phyloP scores from a whole-genome alignment of 441 rosid genomes.

The Pelargonium fulgidum region DNA sequence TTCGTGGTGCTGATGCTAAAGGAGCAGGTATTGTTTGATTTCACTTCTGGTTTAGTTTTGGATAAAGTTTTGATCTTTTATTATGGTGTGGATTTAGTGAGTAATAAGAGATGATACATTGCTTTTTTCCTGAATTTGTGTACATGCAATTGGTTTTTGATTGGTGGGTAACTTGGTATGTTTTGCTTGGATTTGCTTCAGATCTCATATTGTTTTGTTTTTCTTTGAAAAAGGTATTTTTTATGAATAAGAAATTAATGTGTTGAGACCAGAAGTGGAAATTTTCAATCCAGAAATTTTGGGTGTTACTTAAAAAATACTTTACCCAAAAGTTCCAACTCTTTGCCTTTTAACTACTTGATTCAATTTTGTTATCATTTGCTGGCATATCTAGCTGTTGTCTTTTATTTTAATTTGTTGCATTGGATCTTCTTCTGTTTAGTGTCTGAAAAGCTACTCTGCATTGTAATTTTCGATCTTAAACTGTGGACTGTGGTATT shows the following conservation, averaged over 20 bases:
- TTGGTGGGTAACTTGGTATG: neutral
- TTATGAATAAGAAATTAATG: neutral
- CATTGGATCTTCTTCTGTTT: neutral
- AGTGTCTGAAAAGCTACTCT: neutral
- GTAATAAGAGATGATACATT: neutral
- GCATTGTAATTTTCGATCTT: neutral
- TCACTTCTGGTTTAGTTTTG: slow-evolving; percentile 9
- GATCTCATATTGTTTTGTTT: neutral
- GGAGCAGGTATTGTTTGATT: slow-evolving; percentile 63
- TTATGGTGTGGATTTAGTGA: neutral
- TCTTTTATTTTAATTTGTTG: neutral
- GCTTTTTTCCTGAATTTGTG: neutral
- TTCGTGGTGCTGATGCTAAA: slow-evolving; percentile 60
- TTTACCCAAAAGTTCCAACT: neutral
- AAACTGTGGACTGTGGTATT: neutral
- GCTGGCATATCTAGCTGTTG: slow-evolving; percentile 14
- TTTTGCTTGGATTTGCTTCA: slow-evolving; percentile 5
- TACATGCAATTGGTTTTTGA: slow-evolving; percentile 1
- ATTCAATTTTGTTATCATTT: neutral
- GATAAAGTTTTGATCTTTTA: slow-evolving; percentile 12
- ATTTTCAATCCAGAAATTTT: neutral
- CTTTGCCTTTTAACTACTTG: neutral
- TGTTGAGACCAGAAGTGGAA: slow-evolving; percentile 12
- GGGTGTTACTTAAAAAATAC: slow-evolving; percentile 12
- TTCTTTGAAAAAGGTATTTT: neutral